Evolutionary conservation across 257 asterid genomes (phyloP).

Genomic region (Solanum medicagineum): DNA sequence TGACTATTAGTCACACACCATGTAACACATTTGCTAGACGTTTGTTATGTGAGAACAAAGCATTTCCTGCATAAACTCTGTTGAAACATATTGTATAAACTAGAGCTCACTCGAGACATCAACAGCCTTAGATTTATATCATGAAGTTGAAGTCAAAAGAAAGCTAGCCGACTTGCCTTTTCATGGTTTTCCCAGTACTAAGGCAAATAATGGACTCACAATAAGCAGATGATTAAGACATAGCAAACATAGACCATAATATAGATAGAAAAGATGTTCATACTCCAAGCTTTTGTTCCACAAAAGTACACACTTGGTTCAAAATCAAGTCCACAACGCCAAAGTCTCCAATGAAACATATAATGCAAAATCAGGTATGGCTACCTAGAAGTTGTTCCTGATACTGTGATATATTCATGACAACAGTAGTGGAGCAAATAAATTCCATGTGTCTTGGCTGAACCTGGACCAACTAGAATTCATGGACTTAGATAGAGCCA

Average conservation of each 20-base stretch:
- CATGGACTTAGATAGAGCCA: conserved; percentile 8
- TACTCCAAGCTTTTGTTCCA: background rate
- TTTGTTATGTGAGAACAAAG: background rate
- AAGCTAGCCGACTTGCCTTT: background rate
- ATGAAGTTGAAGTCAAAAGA: background rate
- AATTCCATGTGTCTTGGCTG: background rate
- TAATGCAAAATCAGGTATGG: background rate
- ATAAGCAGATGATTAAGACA: background rate
- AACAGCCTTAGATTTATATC: background rate
- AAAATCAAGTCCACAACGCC: background rate
- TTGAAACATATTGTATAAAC: background rate
- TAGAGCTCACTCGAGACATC: background rate
- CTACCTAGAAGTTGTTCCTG: background rate
- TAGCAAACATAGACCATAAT: background rate
- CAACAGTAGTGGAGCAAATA: background rate
- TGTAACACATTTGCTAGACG: background rate
- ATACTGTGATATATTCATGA: background rate
- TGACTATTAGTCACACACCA: background rate
- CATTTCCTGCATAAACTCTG: background rate
- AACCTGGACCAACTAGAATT: background rate
- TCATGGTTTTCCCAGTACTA: background rate
- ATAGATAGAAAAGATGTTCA: background rate
- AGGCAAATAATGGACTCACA: background rate
- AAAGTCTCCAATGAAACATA: background rate
- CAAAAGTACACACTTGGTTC: background rate